Conservation (phyloP, 2,329 filamentous ascomycete species). For the Fusarium foetens region DNA sequence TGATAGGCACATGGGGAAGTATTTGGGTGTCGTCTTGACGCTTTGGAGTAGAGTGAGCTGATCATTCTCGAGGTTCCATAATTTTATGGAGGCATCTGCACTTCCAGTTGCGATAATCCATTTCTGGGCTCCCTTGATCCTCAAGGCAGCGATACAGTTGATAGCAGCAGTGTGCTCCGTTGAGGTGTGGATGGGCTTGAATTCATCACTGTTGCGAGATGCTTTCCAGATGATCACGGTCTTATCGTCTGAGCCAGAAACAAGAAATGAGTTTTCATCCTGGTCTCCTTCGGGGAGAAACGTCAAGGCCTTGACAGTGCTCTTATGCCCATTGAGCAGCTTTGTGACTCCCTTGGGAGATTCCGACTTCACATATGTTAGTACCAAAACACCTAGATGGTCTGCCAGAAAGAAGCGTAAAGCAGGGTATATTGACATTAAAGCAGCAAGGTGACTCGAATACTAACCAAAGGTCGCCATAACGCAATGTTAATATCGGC, state of each 20-base stretch:
- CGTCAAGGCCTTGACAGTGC: conserved; percentile 83
- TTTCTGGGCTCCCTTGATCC: conserved; percentile 45
- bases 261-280: conserved; percentile 65
- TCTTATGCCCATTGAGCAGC: conserved; percentile 80
- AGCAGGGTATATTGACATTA: conserved; percentile 15
- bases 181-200: conserved; percentile 61
- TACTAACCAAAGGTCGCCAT: conserved; percentile 81
- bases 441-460: conserved; percentile 19
- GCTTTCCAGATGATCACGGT: conserved; percentile 77
- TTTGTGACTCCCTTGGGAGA: conserved; percentile 67
- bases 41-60: conserved; percentile 70
- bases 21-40: conserved; percentile 78
- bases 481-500: conserved; percentile 88
- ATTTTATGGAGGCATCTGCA: conserved; percentile 77
- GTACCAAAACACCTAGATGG: neutral
- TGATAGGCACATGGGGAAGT: conserved; percentile 83
- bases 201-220: conserved; percentile 34
- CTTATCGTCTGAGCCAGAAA: conserved; percentile 86
- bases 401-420: neutral
- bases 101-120: conserved; percentile 79
- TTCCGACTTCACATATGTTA: conserved; percentile 47
- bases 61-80: conserved; percentile 73
- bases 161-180: conserved; percentile 78
- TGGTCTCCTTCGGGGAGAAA: conserved; percentile 69
- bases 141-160: conserved; percentile 70